Evolutionary conservation across 2,329 filamentous ascomycete species (phyloP).

Genomic region (Aspergillus flavus): DNA sequence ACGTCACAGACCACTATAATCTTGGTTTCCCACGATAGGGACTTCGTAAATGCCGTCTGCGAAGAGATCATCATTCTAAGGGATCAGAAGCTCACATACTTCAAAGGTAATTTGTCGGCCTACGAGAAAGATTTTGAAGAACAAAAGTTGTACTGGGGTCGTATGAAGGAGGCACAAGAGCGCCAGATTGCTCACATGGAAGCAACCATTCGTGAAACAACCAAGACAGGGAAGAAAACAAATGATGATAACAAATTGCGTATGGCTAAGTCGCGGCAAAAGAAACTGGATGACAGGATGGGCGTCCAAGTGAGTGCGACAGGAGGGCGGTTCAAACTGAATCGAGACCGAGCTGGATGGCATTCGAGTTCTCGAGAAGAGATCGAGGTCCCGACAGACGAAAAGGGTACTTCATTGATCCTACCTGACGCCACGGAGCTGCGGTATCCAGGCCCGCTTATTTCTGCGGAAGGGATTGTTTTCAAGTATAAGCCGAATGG

Average conservation of each 20-base stretch:
- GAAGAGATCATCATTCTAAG: conserved; percentile 75
- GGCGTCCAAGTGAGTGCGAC: conserved; percentile 72
- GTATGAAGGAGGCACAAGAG: conserved; percentile 81
- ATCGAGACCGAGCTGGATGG: conserved; percentile 69
- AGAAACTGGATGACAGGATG: conserved; percentile 80
- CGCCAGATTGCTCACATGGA: conserved; percentile 80
- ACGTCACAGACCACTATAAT: conserved; percentile 65
- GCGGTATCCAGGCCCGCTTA: conserved; percentile 72
- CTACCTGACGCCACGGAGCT: conserved; percentile 69
- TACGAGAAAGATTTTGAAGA: conserved; percentile 70
- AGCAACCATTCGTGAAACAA: conserved; percentile 72
- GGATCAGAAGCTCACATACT: conserved; percentile 71
- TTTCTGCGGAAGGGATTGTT: conserved; percentile 69
- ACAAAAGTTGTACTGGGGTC: conserved; percentile 66
- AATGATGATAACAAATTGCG: conserved; percentile 84
- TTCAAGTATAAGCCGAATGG: conserved; percentile 62
- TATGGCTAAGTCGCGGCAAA: conserved; percentile 82
- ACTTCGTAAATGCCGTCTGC: conserved; percentile 76
- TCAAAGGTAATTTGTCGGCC: conserved; percentile 71
- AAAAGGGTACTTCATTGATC: conserved; percentile 59
- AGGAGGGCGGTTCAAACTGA: conserved; percentile 79
- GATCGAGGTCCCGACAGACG: conserved; percentile 69
- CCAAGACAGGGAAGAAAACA: conserved; percentile 73
- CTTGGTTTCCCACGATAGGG: conserved; percentile 81
- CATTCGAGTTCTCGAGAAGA: conserved; percentile 63